Conservation (phyloP, 1,284 basidiomycete species). For the Prillingera fragicola region DNA sequence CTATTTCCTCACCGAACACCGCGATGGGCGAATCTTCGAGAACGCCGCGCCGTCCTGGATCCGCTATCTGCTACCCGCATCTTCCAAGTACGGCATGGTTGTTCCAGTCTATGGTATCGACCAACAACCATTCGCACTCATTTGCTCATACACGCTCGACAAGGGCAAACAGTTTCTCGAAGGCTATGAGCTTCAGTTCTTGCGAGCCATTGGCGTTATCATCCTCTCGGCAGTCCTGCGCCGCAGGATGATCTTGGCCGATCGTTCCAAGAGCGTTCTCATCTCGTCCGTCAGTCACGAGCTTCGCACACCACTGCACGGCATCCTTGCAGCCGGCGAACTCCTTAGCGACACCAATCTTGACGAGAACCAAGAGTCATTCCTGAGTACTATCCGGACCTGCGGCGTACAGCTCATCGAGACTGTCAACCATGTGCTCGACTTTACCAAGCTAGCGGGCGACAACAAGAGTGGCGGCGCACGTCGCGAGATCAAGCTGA, state of each 20-base stretch:
- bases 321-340: conserved; percentile 85
- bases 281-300: conserved; percentile 83
- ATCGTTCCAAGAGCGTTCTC: conserved; percentile 56
- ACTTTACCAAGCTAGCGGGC: conserved; percentile 94
- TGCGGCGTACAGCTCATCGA: conserved; percentile 53
- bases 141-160: conserved; percentile 81
- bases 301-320: conserved; percentile 80
- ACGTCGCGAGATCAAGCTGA: conserved; percentile 56
- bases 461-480: conserved; percentile 60
- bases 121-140: conserved; percentile 83
- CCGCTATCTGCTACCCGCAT: conserved; percentile 68
- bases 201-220: conserved; percentile 84
- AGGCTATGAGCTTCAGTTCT: conserved; percentile 85
- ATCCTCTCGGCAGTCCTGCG: conserved; percentile 90
- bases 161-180: conserved; percentile 76
- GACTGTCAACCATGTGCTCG: conserved; percentile 87
- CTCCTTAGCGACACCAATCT: conserved; percentile 75
- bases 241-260: conserved; percentile 85
- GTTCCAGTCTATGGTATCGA: conserved; percentile 92
- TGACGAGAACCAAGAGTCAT: conserved; percentile 75
- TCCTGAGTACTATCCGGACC: conserved; percentile 57
- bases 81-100: conserved; percentile 76
- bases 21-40: conserved; percentile 79
- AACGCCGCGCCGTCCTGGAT: conserved; percentile 71
- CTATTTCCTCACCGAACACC: conserved; percentile 67